Conservation (phyloP, 1,139 yeast species). For the Protomyces lactucae-debilis region DNA sequence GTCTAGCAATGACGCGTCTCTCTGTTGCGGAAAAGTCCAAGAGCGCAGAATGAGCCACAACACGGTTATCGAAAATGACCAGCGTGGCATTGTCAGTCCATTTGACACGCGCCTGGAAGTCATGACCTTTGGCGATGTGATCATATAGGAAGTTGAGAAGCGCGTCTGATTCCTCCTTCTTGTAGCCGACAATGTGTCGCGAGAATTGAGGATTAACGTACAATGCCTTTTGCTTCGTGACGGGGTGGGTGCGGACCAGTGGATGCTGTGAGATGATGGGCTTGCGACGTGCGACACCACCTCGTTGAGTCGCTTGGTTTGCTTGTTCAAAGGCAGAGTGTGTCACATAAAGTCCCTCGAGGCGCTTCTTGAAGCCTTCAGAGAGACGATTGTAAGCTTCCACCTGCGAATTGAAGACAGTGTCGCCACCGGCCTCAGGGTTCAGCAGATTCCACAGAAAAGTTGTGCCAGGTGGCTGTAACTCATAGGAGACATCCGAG, state of each 20-base stretch:
- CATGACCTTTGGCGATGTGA: conserved; percentile 49
- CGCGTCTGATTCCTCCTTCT: conserved; percentile 52
- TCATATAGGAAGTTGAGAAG: conserved; percentile 50
- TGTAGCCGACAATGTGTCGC: conserved; percentile 53
- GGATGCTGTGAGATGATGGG: conserved; percentile 53
- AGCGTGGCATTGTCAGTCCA: conserved; percentile 54
- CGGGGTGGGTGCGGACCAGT: conserved; percentile 55
- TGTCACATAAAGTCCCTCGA: conserved; percentile 50
- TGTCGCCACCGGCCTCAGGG: conserved; percentile 58
- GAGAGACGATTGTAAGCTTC: conserved; percentile 58
- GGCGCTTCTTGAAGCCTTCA: conserved; percentile 48
- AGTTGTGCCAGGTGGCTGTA: conserved; percentile 60
- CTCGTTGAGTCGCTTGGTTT: conserved; percentile 43
- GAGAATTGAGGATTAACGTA: conserved; percentile 54
- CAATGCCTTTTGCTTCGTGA: conserved; percentile 50
- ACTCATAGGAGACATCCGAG: conserved; percentile 57
- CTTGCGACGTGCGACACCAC: conserved; percentile 50
- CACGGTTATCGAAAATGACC: conserved; percentile 65
- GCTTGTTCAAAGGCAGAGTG: conserved; percentile 55
- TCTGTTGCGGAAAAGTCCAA: conserved; percentile 56
- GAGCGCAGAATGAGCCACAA: conserved; percentile 59
- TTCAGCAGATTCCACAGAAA: conserved; percentile 51
- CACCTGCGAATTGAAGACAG: conserved; percentile 52
- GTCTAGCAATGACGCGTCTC: conserved; percentile 43
- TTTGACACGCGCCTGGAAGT: conserved; percentile 53